phyloP scores from a whole-genome alignment of 306 rosid genomes.

The Neltuma alba region DNA sequence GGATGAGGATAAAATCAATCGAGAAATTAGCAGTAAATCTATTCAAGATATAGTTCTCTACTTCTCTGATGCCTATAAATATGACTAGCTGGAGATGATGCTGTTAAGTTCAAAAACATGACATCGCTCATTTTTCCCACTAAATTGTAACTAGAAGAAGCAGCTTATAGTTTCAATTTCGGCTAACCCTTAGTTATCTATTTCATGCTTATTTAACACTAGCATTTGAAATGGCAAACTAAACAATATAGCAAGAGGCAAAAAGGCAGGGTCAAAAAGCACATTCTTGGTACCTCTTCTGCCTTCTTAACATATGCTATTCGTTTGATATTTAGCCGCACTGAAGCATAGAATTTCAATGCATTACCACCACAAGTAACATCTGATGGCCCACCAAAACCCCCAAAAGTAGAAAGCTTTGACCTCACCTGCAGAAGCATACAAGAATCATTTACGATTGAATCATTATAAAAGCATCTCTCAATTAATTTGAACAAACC shows the following conservation, averaged over 20 bases:
- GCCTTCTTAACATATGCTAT: constrained; percentile 79
- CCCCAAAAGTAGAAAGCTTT: constrained; percentile 82
- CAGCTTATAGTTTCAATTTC: neutral
- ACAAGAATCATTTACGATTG: constrained; percentile 15
- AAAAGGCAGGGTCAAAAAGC: constrained; percentile 3
- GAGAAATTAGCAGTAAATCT: neutral
- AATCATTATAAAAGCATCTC: constrained; percentile 10
- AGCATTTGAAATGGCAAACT: constrained; percentile 21
- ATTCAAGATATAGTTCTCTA: neutral
- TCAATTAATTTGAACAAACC: constrained; percentile 15
- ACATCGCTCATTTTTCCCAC: neutral
- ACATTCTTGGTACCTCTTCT: constrained; percentile 66
- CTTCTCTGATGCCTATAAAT: neutral
- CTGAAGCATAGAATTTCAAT: constrained; percentile 87
- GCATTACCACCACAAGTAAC: constrained; percentile 96
- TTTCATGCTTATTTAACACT: constrained; percentile 15
- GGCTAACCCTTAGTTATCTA: constrained; percentile 5
- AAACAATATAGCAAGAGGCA: neutral
- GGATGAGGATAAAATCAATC: neutral
- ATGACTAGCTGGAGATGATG: neutral
- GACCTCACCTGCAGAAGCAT: constrained; percentile 65
- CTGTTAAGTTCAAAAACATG: neutral
- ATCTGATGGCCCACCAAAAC: constrained; percentile 77
- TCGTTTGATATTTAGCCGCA: constrained; percentile 76
- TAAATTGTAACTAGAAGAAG: neutral